phyloP scores from a whole-genome alignment of 129 eudicot species.

The Apium graveolens region DNA sequence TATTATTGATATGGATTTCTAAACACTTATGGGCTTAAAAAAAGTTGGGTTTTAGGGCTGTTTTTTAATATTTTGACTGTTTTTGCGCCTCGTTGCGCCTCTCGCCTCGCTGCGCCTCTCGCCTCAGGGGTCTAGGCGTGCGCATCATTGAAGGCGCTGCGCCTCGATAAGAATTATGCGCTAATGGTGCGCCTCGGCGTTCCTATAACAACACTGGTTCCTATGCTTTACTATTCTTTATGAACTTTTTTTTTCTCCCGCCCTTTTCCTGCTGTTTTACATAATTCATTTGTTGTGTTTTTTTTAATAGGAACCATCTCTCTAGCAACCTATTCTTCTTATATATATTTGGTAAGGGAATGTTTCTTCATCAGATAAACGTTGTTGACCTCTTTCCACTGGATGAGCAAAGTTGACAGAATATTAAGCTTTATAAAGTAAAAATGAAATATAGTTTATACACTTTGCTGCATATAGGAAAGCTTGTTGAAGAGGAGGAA shows the following conservation, averaged over 20 bases:
- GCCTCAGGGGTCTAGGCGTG: no score
- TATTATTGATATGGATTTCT: no score
- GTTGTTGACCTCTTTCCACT: neutral
- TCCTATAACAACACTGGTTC: no score
- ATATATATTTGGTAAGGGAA: conserved; percentile 79
- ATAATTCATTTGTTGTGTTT: conserved; percentile 4
- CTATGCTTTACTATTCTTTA: neutral
- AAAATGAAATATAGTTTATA: neutral
- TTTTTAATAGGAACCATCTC: conserved; percentile 72
- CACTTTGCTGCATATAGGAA: conserved; percentile 45
- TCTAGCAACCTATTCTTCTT: conserved; percentile 97
- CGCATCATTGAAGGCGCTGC: no score
- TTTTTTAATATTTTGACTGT: no score
- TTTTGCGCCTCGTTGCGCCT: no score
- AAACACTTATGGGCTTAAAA: no score
- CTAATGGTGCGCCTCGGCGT: no score
- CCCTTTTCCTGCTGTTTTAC: neutral
- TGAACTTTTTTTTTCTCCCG: no score
- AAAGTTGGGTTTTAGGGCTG: no score
- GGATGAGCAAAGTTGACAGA: neutral
- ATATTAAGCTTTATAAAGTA: neutral
- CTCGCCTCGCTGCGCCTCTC: no score
- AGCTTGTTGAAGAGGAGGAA: conserved; percentile 99
- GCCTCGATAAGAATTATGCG: no score
- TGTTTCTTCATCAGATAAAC: conserved; percentile 3